phyloP scores from a whole-genome alignment of 2,329 filamentous ascomycete genomes.

The Alternaria incomplexa region DNA sequence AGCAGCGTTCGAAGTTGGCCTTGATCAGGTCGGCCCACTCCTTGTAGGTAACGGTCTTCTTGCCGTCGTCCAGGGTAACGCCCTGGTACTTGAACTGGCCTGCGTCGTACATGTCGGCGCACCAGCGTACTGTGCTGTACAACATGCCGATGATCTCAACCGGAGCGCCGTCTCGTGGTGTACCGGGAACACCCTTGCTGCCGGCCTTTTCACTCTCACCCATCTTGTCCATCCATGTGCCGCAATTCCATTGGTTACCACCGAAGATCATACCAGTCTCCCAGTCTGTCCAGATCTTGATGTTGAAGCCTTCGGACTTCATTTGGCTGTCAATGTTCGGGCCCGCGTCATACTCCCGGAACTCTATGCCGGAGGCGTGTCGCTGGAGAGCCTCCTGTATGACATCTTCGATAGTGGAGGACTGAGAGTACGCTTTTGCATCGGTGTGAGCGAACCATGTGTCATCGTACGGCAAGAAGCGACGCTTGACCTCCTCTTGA shows the following conservation, averaged over 20 bases:
- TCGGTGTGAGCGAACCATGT: conserved; percentile 90
- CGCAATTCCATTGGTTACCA: conserved; percentile 92
- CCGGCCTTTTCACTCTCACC: conserved; percentile 92
- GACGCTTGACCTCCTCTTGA: conserved; percentile 76
- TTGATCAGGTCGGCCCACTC: conserved; percentile 84
- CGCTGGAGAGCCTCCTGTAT: conserved; percentile 93
- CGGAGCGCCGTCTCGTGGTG: conserved; percentile 93
- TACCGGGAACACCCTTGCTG: conserved; percentile 92
- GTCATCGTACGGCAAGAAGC: conserved; percentile 94
- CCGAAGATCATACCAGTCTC: conserved; percentile 88
- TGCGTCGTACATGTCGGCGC: conserved; percentile 68
- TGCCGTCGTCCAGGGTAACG: conserved; percentile 69
- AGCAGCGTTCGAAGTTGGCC: conserved; percentile 87
- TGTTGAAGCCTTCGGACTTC: conserved; percentile 89
- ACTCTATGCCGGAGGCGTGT: conserved; percentile 88
- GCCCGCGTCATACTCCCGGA: conserved; percentile 93
- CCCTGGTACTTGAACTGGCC: conserved; percentile 76
- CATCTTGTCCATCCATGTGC: conserved; percentile 99
- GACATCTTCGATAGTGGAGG: conserved; percentile 84
- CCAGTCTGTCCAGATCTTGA: conserved; percentile 92
- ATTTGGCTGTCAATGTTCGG: conserved; percentile 89
- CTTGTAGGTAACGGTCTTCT: conserved; percentile 68
- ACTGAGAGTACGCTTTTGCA: conserved; percentile 79
- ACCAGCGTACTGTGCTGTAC: conserved; percentile 88
- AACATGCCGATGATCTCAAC: conserved; percentile 93